These are phyloP conservation scores for Taphrina flavorubra DNA, from an alignment of 1,139 yeast species.

Conservation along the genomic window DNA sequence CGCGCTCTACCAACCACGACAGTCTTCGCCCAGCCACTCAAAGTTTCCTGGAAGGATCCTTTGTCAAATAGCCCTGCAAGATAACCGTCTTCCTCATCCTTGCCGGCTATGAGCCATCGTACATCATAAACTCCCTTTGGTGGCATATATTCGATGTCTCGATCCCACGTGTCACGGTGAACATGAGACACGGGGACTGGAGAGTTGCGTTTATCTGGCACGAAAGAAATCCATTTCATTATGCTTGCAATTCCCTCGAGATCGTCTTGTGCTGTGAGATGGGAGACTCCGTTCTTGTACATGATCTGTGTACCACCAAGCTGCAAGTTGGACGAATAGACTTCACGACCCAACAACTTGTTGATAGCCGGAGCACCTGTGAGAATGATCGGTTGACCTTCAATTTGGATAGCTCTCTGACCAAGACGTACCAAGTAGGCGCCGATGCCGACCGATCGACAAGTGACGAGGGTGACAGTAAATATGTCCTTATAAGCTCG, in stretches of 20 bases:
- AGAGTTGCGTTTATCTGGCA: conserved; percentile 86
- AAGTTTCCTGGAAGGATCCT: conserved; percentile 93
- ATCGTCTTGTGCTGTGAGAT: conserved; percentile 92
- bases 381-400: conserved; percentile 96
- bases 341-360: conserved; percentile 94
- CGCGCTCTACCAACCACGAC: conserved; percentile 99
- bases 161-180: conserved; percentile 77
- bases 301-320: conserved; percentile 98
- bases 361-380: conserved; percentile 99
- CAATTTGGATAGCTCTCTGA: conserved; percentile 97
- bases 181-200: conserved; percentile 91
- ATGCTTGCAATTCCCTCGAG: conserved; percentile 95
- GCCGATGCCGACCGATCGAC: conserved; percentile 99
- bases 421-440: conserved; percentile 97
- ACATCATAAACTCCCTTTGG: conserved; percentile 82
- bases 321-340: conserved; percentile 93
- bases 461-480: conserved; percentile 93
- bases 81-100: conserved; percentile 64
- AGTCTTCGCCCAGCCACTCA: conserved; percentile 98
- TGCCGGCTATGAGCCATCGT: conserved; percentile 93
- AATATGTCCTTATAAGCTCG: conserved; percentile 96
- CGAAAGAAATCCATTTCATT: conserved; percentile 93
- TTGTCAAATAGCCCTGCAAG: conserved; percentile 90
- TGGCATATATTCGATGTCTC: conserved; percentile 85
- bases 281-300: conserved; percentile 98